A percentile compares a stretch with the other conserved stretches of the same genome.
phyloP scores from a whole-genome alignment of 2,329 filamentous ascomycete genomes.

The Alternaria arbusti region DNA sequence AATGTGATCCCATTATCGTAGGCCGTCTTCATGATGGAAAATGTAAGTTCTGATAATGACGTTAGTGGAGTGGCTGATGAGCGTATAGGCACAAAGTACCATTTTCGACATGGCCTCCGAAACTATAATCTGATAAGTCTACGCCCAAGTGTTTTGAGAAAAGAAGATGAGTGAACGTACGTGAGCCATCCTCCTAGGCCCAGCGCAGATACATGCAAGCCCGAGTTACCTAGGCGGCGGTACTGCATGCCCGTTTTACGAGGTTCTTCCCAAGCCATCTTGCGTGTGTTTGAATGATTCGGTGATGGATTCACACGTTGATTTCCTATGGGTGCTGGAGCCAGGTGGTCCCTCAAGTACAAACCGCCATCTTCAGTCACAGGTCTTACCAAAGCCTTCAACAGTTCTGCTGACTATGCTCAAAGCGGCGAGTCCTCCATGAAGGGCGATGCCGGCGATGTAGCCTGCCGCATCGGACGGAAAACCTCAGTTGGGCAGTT shows the following conservation, averaged over 20 bases:
- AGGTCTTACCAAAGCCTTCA: neutral
- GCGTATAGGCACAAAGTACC: constrained; percentile 48
- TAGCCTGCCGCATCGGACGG: neutral
- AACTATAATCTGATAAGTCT: constrained; percentile 15
- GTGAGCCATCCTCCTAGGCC: constrained; percentile 70
- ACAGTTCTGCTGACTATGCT: neutral
- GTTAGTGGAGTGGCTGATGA: neutral
- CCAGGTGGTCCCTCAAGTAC: neutral
- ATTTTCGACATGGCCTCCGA: constrained; percentile 72
- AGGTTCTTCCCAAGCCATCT: constrained; percentile 42
- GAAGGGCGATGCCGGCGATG: neutral
- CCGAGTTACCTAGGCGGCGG: constrained; percentile 73
- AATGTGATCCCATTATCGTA: constrained; percentile 60
- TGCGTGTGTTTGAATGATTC: neutral
- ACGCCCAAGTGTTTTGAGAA: neutral
- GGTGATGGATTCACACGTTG: neutral
- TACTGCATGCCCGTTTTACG: constrained; percentile 59
- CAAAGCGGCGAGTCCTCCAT: neutral
- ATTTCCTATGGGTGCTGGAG: neutral
- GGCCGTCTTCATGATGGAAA: constrained; percentile 60
- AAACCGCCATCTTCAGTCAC: neutral
- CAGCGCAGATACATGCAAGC: constrained; percentile 75
- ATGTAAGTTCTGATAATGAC: constrained; percentile 57
- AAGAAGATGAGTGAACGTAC: constrained; percentile 53
- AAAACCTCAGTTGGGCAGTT: neutral